phyloP scores from a whole-genome alignment of 2,329 filamentous ascomycete genomes.

The Celoporthe dispersa region DNA sequence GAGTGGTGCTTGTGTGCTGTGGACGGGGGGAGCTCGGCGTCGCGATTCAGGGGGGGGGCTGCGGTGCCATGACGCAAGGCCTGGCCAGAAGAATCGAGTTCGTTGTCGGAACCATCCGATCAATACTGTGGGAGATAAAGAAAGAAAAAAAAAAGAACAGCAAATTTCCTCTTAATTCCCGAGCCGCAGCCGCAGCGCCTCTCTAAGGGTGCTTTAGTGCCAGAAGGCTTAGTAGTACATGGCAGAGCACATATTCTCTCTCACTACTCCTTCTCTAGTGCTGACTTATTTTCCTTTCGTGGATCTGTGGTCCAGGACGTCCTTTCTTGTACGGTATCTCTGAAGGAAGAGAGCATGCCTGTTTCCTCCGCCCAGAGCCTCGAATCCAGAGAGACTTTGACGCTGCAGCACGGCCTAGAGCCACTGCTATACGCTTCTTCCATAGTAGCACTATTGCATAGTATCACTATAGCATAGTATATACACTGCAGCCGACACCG shows the following conservation, averaged over 20 bases:
- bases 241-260: neutral
- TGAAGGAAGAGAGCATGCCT: no score
- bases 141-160: no score
- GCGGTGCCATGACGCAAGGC: neutral
- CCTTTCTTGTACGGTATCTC: neutral
- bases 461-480: no score
- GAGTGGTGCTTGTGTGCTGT: neutral
- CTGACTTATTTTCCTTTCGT: neutral
- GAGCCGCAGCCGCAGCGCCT: neutral
- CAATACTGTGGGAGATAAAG: neutral
- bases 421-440: no score
- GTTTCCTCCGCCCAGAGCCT: no score
- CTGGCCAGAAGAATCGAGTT: neutral
- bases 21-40: neutral
- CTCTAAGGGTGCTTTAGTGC: neutral
- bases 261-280: no score
- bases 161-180: neutral
- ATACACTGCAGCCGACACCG: neutral
- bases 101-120: neutral
- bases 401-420: no score
- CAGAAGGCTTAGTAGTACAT: neutral
- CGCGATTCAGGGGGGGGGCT: neutral
- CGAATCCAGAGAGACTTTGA: no score
- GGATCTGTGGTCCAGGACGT: neutral
- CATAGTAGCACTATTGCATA: no score